Base-by-base conservation (phyloP, 257 asterid genomes). In the Catharanthus roseus region DNA sequence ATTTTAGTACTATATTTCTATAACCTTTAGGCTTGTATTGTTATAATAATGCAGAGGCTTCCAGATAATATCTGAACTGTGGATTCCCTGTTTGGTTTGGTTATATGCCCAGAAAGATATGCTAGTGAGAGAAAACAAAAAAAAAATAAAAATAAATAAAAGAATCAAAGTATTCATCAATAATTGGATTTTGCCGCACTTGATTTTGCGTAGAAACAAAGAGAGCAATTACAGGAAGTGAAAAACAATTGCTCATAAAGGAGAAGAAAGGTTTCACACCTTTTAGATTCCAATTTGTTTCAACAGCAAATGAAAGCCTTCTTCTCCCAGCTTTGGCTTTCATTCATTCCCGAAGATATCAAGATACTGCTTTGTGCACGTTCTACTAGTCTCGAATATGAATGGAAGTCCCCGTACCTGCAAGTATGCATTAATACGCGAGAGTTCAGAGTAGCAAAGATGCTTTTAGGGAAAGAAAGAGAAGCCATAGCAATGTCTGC, bases 321-420 rank as follows among this genome's bases (percentile, higher is more conserved):
- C 70, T 39, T 83, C 49, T 76, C 82, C 77, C 39, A 57, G 13
- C 28, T 61, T 50, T 45, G 41, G 66, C 71, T 79, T 67, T 71
- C n/a, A n/a, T n/a, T n/a, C 81, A 13, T 7, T 68, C 45, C 28
- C 69, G 15, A 34, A 23, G 71, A 78, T 29, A 64, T 75, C 79
- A 49, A 75, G 57, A 41, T 74, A 54, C 74, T 69, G 88, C 77
- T 84, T 81, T 75, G 79, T 75, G 50, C 39, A 64, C 6, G 41
- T 65, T 55, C 63, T 77, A 41, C 82, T 83, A 2, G 79, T 82
- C 83, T 85, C 92, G 51, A 91, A 91, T 51, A 83, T 21, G 68
- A 81, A 86, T 53, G 85, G 12, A 74, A 82, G 56, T 29, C 78
- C 86, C 76, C 83, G 82, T n/a, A 91, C 77, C 97, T 91, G 95